A percentile compares a stretch with the other conserved stretches of the same genome.
These are phyloP conservation scores for Phtheirospermum japonicum DNA, from an alignment of 257 asterid species.

Conservation along the genomic window DNA sequence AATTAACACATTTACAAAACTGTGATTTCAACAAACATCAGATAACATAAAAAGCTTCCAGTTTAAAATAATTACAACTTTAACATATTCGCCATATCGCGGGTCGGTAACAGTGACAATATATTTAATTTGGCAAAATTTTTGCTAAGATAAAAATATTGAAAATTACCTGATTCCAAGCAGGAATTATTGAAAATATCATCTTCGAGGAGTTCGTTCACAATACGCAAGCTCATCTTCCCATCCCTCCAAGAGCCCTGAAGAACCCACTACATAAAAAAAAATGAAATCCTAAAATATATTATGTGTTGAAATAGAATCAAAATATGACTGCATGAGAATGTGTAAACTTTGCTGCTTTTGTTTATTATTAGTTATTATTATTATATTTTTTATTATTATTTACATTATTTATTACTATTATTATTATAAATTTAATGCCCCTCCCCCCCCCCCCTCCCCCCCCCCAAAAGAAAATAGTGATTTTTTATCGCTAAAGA, in stretches of 20 bases:
- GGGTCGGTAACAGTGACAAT: neutral
- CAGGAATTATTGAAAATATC: conserved; percentile 91
- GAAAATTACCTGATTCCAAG: conserved; percentile 88
- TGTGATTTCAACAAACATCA: too few relatives aligned
- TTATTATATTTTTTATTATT: too few relatives aligned
- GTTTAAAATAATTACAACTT: too few relatives aligned
- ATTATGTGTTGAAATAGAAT: conserved; percentile 15
- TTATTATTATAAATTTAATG: too few relatives aligned
- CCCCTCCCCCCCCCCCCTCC: too few relatives aligned
- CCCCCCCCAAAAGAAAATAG: neutral
- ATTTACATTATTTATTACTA: too few relatives aligned
- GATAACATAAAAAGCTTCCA: too few relatives aligned
- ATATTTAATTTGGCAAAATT: neutral
- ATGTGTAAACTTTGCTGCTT: neutral
- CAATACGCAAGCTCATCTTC: conserved; percentile 88
- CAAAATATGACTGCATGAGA: neutral
- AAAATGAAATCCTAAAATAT: conserved; percentile 21
- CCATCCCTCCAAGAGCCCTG: conserved; percentile 96
- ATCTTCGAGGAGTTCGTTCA: conserved; percentile 64
- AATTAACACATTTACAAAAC: too few relatives aligned
- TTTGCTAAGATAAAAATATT: neutral
- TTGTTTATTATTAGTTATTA: too few relatives aligned
- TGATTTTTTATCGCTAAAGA: conserved; percentile 21
- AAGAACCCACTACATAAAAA: conserved; percentile 80
- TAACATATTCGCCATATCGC: neutral